Conservation (phyloP, 164 flowering plant species). For the Kalanchoe fedtschenkoi region DNA sequence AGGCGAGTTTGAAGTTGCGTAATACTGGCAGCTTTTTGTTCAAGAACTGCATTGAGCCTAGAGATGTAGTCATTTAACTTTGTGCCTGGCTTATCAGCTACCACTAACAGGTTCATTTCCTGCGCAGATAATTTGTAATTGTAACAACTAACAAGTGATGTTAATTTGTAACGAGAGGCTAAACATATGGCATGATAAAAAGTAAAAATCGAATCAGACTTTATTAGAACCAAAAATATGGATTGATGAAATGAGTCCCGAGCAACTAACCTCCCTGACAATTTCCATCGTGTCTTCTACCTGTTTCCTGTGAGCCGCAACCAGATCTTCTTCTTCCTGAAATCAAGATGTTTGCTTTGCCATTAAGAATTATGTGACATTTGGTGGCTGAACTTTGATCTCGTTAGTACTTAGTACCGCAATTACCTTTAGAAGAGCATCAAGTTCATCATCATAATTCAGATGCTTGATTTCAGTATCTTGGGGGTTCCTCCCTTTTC, state of each 20-base stretch:
- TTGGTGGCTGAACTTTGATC: neutral
- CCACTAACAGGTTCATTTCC: slow-evolving; percentile 72
- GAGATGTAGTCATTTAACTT: slow-evolving; percentile 58
- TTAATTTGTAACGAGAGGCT: too few relatives aligned
- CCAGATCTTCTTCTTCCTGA: slow-evolving; percentile 77
- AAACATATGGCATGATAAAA: too few relatives aligned
- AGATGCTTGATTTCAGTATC: slow-evolving; percentile 17
- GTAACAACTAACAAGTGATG: neutral
- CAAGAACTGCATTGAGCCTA: slow-evolving; percentile 47
- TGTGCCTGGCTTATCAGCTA: slow-evolving; percentile 74
- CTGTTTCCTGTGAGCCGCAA: slow-evolving; percentile 57
- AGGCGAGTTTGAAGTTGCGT: slow-evolving; percentile 54
- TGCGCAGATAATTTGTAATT: slow-evolving; percentile 14
- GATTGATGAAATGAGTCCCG: neutral
- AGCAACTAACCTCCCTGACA: slow-evolving; percentile 55
- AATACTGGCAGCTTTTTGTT: slow-evolving; percentile 69
- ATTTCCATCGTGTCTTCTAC: slow-evolving; percentile 76
- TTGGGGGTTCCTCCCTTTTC: slow-evolving; percentile 28
- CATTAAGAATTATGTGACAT: neutral
- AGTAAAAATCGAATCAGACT: neutral
- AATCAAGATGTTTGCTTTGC: neutral
- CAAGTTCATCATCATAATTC: slow-evolving; percentile 48
- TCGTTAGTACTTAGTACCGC: neutral
- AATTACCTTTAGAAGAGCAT: slow-evolving; percentile 55
- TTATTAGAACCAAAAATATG: neutral